A percentile compares a stretch with the other conserved stretches of the same genome.
Evolutionary conservation across 2,329 filamentous ascomycete genomes (phyloP).

Genomic region (Emydomyces testavorans): DNA sequence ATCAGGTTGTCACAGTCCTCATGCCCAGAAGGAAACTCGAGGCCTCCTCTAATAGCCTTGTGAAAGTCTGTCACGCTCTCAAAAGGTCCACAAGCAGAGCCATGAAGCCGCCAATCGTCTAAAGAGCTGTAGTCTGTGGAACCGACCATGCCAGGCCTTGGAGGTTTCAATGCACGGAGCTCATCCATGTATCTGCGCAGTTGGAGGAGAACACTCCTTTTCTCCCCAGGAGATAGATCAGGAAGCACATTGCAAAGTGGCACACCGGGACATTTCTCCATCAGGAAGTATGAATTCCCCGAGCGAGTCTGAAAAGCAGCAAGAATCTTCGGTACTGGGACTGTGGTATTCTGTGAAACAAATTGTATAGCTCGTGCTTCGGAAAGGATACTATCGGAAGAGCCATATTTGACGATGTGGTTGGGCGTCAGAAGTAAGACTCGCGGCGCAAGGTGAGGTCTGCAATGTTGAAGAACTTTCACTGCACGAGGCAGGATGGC

Average conservation of each 20-base stretch:
- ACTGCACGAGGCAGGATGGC: neutral
- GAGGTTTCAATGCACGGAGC: slow-evolving; percentile 14
- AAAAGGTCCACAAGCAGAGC: slow-evolving; percentile 26
- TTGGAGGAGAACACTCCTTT: slow-evolving; percentile 9
- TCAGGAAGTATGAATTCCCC: slow-evolving; percentile 37
- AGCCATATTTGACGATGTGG: slow-evolving; percentile 3
- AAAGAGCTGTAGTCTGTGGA: slow-evolving; percentile 19
- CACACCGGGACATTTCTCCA: slow-evolving; percentile 31
- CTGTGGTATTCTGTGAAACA: slow-evolving; percentile 26
- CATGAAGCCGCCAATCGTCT: slow-evolving; percentile 22
- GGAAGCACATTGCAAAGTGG: slow-evolving; percentile 16
- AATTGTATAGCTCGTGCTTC: slow-evolving; percentile 1
- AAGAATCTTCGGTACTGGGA: slow-evolving; percentile 38
- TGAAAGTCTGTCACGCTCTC: slow-evolving; percentile 27
- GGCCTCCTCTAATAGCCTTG: slow-evolving; percentile 21
- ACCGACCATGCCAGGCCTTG: slow-evolving; percentile 10
- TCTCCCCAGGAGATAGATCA: slow-evolving; percentile 14
- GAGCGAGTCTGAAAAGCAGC: slow-evolving; percentile 32
- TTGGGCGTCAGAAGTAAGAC: slow-evolving; percentile 2
- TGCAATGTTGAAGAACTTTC: neutral
- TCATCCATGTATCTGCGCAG: slow-evolving; percentile 14
- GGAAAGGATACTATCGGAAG: neutral
- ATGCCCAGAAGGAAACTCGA: slow-evolving; percentile 13
- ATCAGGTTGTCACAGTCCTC: slow-evolving; percentile 11
- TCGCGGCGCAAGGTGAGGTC: slow-evolving; percentile 1